Evolutionary conservation across 306 rosid genomes (phyloP).

Genomic region (Alnus rubra): DNA sequence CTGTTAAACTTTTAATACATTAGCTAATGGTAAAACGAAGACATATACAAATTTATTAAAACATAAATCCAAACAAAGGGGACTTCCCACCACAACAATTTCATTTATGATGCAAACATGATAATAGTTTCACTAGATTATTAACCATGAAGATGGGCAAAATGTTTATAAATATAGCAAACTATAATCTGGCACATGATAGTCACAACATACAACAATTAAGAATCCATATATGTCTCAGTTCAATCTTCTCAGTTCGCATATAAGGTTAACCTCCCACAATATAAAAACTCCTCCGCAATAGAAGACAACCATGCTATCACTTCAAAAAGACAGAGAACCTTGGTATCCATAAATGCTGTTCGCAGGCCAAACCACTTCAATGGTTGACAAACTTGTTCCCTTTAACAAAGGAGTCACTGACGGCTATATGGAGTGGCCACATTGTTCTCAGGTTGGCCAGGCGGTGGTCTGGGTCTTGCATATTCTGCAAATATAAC

Average conservation of each 20-base stretch:
- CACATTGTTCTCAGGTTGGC: conserved; percentile 32
- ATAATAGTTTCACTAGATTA: background rate
- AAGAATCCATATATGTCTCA: background rate
- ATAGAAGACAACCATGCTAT: conserved; percentile 15
- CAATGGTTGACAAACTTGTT: conserved; percentile 25
- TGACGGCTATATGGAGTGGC: conserved; percentile 41
- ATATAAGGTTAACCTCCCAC: conserved; percentile 21
- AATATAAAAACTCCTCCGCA: conserved; percentile 9
- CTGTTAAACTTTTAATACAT: no score
- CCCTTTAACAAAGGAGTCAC: conserved; percentile 35
- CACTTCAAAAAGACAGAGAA: background rate
- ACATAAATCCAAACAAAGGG: no score
- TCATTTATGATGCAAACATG: no score
- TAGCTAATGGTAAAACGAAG: no score
- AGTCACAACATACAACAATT: background rate
- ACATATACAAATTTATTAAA: no score
- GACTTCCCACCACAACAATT: no score
- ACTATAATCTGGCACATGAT: background rate
- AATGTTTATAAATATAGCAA: background rate
- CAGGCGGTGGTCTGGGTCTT: conserved; percentile 67
- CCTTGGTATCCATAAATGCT: conserved; percentile 6
- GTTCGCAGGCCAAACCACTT: conserved; percentile 18
- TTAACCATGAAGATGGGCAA: background rate
- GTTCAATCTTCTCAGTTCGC: background rate
- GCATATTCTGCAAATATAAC: conserved; percentile 98